Percentiles rank a stretch among this genome's conserved stretches.
Conservation (phyloP, 345 rosid genomes). For the Reutealis trisperma region DNA sequence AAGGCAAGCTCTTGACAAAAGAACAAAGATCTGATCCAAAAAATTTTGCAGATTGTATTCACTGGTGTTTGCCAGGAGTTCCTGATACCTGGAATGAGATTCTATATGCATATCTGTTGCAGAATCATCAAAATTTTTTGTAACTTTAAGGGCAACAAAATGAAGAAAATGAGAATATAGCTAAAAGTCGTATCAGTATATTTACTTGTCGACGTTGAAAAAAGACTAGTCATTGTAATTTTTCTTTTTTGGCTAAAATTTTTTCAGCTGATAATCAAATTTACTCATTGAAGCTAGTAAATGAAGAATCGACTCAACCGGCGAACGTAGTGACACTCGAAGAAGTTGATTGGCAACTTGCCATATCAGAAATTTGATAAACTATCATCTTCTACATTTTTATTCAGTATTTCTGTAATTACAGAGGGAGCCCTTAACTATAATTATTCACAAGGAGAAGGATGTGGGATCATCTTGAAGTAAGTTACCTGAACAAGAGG, state of each 20-base stretch:
- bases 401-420: conserved; percentile 1
- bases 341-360: neutral
- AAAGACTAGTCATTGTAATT: neutral
- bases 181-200: too few relatives aligned
- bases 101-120: conserved; percentile 68
- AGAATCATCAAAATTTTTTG: conserved; percentile 38
- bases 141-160: neutral
- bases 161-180: neutral
- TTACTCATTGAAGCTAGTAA: neutral
- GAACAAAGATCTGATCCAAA: conserved; percentile 67
- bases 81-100: conserved; percentile 94
- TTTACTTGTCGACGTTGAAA: too few relatives aligned
- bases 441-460: conserved; percentile 4
- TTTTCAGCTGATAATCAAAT: neutral
- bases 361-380: neutral
- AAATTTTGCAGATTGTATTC: conserved; percentile 78
- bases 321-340: too few relatives aligned
- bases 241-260: neutral
- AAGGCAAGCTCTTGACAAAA: conserved; percentile 74
- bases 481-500: conserved; percentile 20
- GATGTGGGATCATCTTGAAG: neutral
- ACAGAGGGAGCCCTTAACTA: neutral
- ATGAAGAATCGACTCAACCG: neutral
- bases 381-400: neutral
- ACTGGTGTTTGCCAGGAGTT: conserved; percentile 95